Evolutionary conservation across 148 eudicot species (phyloP), one percentile per base, ranked within the genome.

Genomic region (Rhododendron mucronatum): DNA sequence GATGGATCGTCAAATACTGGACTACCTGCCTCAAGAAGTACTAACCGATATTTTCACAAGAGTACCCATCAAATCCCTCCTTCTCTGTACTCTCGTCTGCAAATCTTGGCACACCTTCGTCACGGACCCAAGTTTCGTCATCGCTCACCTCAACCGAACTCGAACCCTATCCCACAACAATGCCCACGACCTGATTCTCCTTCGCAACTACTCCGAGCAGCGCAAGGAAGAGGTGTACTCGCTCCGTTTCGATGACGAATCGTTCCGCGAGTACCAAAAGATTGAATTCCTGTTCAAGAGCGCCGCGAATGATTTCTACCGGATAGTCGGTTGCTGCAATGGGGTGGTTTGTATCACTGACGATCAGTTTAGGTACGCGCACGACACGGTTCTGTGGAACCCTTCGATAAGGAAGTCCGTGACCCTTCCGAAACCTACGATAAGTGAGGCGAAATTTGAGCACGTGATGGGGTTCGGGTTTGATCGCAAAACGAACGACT

Each of bases 391-490:
- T 21, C 65, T 91, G 18, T 89, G 90, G 91, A 91, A 91, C 50
- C 91, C 92, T 41, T 78, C 63, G 3, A 89, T 91, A 80, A 50
- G 82, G 20, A 88, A 83, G n/a, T 79, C 23, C 11, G 14, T 87
- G 30, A 74, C 15, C 28, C 78, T 91, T 16, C 91, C 91, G 4
- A 63, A 23, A 80, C 85, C 90, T 18, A 37, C 67, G 5, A 33
- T 69, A 15, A 61, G 74, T 6, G 7, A 44, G 28, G 47, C 73
- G 1, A 8, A 9, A 47, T 61, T 35, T 37, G 82, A 67, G 51
- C 51, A 63, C 23, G 87, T 77, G 8, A 86, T 89, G 33, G 92
- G 92, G 16, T 90, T 90, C 45, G 92, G 90, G 48, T 90, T 84
- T 77, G 91, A 89, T 80, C 55, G 6, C 1, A 65, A 44, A 4